phyloP scores from a whole-genome alignment of 192 early-diverging fungal genomes.

The Diversispora eburnea region DNA sequence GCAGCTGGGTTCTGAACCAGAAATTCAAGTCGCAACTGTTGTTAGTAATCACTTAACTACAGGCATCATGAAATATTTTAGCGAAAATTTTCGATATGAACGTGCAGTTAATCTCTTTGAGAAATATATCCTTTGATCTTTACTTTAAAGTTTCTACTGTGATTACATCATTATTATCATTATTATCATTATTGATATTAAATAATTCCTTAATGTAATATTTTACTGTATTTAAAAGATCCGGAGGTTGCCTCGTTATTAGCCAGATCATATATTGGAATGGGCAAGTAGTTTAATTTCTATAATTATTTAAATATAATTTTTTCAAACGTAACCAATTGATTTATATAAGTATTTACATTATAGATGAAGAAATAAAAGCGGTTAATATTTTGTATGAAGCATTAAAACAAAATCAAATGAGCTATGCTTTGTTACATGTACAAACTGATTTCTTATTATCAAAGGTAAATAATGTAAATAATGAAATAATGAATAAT shows the following conservation, averaged over 20 bases:
- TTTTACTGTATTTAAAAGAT: slow-evolving; percentile 63
- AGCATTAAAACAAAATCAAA: slow-evolving; percentile 70
- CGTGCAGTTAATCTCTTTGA: slow-evolving; percentile 84
- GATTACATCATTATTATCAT: not conserved
- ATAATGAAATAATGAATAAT: too few relatives aligned
- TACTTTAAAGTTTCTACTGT: not conserved
- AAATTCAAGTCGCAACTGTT: slow-evolving; percentile 91
- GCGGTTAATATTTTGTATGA: slow-evolving; percentile 86
- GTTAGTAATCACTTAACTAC: slow-evolving; percentile 86
- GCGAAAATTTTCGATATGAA: slow-evolving; percentile 71
- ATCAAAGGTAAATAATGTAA: slow-evolving; percentile 55
- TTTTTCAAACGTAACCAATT: not conserved
- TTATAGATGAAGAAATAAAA: slow-evolving; percentile 86
- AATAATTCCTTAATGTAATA: slow-evolving; percentile 34
- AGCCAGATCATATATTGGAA: slow-evolving; percentile 73
- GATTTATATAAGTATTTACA: not conserved
- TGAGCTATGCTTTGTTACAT: slow-evolving; percentile 82
- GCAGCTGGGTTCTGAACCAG: slow-evolving; percentile 89
- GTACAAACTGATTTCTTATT: slow-evolving; percentile 88
- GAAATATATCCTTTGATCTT: slow-evolving; percentile 38
- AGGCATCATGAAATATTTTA: slow-evolving; percentile 88
- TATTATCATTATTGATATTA: not conserved
- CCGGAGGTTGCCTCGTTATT: slow-evolving; percentile 88
- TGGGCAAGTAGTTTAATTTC: slow-evolving; percentile 28
- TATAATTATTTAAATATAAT: not conserved